A percentile compares a stretch with the other conserved stretches of the same genome.
Evolutionary conservation across 75 land plant genomes (phyloP).

Genomic region (Selaginella moellendorffii): DNA sequence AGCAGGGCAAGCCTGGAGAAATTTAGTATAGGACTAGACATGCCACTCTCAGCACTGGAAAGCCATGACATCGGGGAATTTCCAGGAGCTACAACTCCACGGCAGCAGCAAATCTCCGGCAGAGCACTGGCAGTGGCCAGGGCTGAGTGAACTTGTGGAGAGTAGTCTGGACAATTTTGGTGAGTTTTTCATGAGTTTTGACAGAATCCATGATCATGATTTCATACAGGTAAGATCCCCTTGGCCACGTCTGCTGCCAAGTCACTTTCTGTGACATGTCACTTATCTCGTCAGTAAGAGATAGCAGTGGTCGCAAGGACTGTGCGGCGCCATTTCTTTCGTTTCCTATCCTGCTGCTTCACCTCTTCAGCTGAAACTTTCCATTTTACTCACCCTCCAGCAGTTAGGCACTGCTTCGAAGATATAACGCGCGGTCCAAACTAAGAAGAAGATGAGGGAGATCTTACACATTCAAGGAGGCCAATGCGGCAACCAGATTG

Average conservation of each 20-base stretch:
- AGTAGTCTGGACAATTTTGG: neutral
- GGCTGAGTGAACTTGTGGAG: no score
- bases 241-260: neutral
- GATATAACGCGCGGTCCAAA: neutral
- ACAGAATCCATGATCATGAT: neutral
- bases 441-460: neutral
- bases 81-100: slow-evolving; percentile 30
- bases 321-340: neutral
- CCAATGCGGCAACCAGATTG: neutral
- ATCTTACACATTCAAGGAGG: neutral
- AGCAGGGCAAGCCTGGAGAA: slow-evolving; percentile 31
- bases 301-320: neutral
- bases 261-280: neutral
- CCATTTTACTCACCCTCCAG: neutral
- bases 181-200: neutral
- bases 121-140: neutral
- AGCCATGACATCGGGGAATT: slow-evolving; percentile 94
- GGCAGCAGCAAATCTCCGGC: neutral
- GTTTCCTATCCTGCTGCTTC: neutral
- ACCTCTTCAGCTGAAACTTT: neutral
- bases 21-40: slow-evolving; percentile 61
- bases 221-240: neutral
- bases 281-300: neutral
- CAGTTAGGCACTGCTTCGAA: neutral
- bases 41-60: slow-evolving; percentile 36